Base-by-base conservation (phyloP, 2,329 filamentous ascomycete genomes). In the Fusarium domesticum region DNA sequence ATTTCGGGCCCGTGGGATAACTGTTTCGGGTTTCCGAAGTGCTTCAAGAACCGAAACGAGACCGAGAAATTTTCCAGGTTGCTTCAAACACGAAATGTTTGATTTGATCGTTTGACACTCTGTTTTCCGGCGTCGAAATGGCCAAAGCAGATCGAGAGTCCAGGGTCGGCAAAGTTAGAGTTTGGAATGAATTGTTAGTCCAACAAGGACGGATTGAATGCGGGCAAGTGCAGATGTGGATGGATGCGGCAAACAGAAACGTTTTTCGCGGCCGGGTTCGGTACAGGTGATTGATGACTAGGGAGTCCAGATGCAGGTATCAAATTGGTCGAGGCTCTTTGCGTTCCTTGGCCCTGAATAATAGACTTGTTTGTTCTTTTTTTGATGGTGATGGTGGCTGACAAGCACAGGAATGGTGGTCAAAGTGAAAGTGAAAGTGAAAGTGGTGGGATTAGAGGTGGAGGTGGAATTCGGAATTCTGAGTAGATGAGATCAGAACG, bases 261-360 rank as follows among this genome's bases (percentile, higher is more conserved):
- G 34, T 42, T 25, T 30, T 23, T 32, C 25, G 16, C 20, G 12
- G 37, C 37, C 37, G 37, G 37, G 37, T 38, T 25, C 18, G 37
- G 39, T 19, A 25, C 6, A 10, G 18, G 37, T 23, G 15, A 30
- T 15, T 5, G 37, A 18, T 17, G 30, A 18, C 28, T 32, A 16
- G 6, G 11, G 14, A 28, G 32, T 36, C 23, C 35, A 33, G 41
- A 39, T 43, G 8, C 37, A 40, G 36, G 20, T 18, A 37, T 46
- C 46, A 56, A 45, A 32, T 36, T 34, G 45, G 34, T 55, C 54
- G 54, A 57, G 54, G 42, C 54, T 50, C 36, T 6, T 34, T 17
- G 36, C 39, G 48, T 35, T 48, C 48, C 30, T 42, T 32, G 23
- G 23, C 18, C 38, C 15, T 23, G 20, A 23, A 23, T 23, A 23